A percentile compares a stretch with the other conserved stretches of the same genome.
phyloP scores from a whole-genome alignment of 2,329 filamentous ascomycete species.

The Aspergillus floridensis region DNA sequence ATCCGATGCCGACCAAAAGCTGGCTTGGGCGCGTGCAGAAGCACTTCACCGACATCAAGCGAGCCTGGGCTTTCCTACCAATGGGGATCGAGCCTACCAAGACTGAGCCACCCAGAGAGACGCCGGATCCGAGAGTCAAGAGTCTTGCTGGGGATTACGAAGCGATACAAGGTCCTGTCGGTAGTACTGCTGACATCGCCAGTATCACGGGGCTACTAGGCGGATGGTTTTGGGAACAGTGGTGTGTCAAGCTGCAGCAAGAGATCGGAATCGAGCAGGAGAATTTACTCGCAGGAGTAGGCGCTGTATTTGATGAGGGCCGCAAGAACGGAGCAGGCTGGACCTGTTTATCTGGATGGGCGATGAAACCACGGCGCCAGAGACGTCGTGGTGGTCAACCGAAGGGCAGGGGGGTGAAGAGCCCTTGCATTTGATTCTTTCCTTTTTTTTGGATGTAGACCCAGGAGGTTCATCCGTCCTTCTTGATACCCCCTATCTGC shows the following conservation, averaged over 20 bases:
- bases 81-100: slow-evolving; percentile 61
- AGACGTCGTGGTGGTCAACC: slow-evolving; percentile 6
- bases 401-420: slow-evolving; percentile 1
- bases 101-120: slow-evolving; percentile 44
- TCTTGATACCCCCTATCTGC: neutral
- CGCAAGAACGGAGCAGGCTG: slow-evolving; percentile 57
- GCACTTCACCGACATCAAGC: slow-evolving; percentile 74
- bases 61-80: slow-evolving; percentile 85
- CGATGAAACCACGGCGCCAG: slow-evolving; percentile 48
- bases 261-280: slow-evolving; percentile 71
- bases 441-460: neutral
- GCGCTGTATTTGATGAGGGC: slow-evolving; percentile 59
- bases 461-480: neutral
- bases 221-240: slow-evolving; percentile 92
- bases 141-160: slow-evolving; percentile 52
- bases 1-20: slow-evolving; percentile 75
- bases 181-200: slow-evolving; percentile 69
- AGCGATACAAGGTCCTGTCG: slow-evolving; percentile 55
- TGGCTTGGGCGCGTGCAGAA: slow-evolving; percentile 73
- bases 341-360: slow-evolving; percentile 61
- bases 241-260: slow-evolving; percentile 83
- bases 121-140: slow-evolving; percentile 37
- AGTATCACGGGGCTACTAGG: slow-evolving; percentile 78
- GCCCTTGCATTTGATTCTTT: slow-evolving; percentile 7
- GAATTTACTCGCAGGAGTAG: slow-evolving; percentile 55